A percentile compares a stretch with the other conserved stretches of the same genome.
Conservation (phyloP, 345 rosid species). For the Acer saccharum region DNA sequence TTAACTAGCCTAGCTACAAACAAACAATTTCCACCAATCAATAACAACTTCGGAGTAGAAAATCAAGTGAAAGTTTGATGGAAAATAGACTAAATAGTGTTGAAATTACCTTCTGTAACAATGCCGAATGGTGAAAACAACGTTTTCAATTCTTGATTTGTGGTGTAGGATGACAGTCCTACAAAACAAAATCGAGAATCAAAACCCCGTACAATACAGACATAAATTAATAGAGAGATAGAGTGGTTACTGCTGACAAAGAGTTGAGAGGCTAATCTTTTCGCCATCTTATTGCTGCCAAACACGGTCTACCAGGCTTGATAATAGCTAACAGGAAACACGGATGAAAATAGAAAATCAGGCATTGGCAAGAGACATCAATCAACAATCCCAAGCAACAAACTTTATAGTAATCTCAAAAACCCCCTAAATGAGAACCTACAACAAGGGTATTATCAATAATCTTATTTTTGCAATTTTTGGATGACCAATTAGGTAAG, state of each 20-base stretch:
- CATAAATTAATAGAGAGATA: background rate
- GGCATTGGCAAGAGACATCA: no score
- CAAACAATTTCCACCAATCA: background rate
- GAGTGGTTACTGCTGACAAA: constrained; percentile 50
- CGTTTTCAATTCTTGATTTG: constrained; percentile 27
- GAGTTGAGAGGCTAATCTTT: constrained; percentile 39
- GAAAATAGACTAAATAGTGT: background rate
- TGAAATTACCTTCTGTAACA: constrained; percentile 36
- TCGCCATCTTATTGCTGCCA: constrained; percentile 35
- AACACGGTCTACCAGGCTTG: no score
- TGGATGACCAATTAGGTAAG: no score
- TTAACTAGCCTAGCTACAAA: constrained; percentile 49
- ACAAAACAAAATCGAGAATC: background rate
- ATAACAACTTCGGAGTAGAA: background rate
- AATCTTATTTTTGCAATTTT: no score
- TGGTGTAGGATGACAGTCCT: constrained; percentile 48
- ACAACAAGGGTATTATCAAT: no score
- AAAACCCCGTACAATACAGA: background rate
- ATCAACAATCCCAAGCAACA: no score
- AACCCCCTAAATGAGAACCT: no score
- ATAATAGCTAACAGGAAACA: no score
- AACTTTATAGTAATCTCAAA: no score
- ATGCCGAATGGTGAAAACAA: constrained; percentile 49
- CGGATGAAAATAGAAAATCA: no score
- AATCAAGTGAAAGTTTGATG: background rate